These are phyloP conservation scores for Hymenoscyphus repandus DNA, from an alignment of 2,329 filamentous ascomycete species.

Conservation along the genomic window DNA sequence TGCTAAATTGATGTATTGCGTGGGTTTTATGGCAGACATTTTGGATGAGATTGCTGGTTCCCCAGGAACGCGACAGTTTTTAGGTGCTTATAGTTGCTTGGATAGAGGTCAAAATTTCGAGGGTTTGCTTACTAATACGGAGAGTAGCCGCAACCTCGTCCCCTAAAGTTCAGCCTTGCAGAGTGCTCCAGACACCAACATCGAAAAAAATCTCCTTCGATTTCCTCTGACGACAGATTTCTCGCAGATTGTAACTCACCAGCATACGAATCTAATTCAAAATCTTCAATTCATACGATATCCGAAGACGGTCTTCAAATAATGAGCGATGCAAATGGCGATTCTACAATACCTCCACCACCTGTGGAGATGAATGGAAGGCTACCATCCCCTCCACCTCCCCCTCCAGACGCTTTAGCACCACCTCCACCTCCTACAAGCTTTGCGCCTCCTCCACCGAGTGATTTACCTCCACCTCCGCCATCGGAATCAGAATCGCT, in stretches of 20 bases:
- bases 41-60: conserved; percentile 9
- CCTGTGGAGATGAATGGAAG: conserved; percentile 21
- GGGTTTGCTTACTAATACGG: background rate
- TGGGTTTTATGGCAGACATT: conserved; percentile 1
- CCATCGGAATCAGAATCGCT: conserved; percentile 34
- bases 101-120: conserved; percentile 1
- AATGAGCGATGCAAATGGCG: conserved; percentile 12
- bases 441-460: conserved; percentile 26
- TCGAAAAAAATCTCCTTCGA: too few species aligned
- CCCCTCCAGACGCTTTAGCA: conserved; percentile 25
- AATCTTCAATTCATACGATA: background rate
- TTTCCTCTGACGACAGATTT: too few species aligned
- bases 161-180: conserved; percentile 6
- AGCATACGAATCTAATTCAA: background rate
- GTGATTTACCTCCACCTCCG: conserved; percentile 31
- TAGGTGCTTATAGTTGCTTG: conserved; percentile 4
- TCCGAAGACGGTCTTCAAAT: background rate
- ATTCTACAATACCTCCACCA: conserved; percentile 21
- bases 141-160: background rate
- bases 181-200: background rate
- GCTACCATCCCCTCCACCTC: conserved; percentile 27
- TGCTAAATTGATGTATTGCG: conserved; percentile 47
- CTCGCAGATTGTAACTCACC: too few species aligned
- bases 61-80: conserved; percentile 7
- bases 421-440: conserved; percentile 31